Evolutionary conservation across 257 asterid genomes (phyloP), one percentile per base, ranked within the genome.

Genomic region (Solanum paucissectum): DNA sequence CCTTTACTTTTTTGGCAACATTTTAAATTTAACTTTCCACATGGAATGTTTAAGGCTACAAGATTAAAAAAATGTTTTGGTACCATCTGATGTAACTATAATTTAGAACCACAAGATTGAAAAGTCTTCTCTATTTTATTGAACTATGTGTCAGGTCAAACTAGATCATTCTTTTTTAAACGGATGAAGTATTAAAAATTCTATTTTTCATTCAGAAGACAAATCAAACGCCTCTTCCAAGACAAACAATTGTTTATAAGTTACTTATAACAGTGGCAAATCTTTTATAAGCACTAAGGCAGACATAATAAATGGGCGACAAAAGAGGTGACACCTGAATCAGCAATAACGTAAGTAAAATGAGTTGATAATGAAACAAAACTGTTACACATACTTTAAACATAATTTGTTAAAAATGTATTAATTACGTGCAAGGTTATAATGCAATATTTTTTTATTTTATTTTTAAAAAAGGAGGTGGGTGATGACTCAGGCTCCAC

Each of bases 401-500:
- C 3, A 42, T n/a, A 79, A 79, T 23, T 79, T 79, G 84, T 25
- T 79, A 44, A 44, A 14, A 36, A 42, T 79, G 13, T 33, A 79
- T 42, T 58, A 60, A 55, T 55, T 29, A 55, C 23, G 29, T 60
- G 52, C 77, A 25, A 72, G 62, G 32, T 73, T 25, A 29, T 37
- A 34, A 73, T 4, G 62, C 62, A 52, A 52, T 52, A 9, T 18
- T 52, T 0, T 2, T 52, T 14, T n/a, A n/a, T 12, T 12, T 16
- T 5, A 1, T 46, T 46, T 46, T 40, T 5, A 52, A 16, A 49
- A 52, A 16, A 16, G 9, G n/a, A 6, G 86, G 92, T 91, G 93
- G 93, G 58, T 36, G 85, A 74, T 92, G 95, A 93, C 91, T 84
- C 52, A 87, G 91, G 83, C 33, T 77, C 88, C 90, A 49, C 64